These are phyloP conservation scores for Sporothrix dimorphospora DNA, from an alignment of 2,329 filamentous ascomycete genomes.

Conservation along the genomic window DNA sequence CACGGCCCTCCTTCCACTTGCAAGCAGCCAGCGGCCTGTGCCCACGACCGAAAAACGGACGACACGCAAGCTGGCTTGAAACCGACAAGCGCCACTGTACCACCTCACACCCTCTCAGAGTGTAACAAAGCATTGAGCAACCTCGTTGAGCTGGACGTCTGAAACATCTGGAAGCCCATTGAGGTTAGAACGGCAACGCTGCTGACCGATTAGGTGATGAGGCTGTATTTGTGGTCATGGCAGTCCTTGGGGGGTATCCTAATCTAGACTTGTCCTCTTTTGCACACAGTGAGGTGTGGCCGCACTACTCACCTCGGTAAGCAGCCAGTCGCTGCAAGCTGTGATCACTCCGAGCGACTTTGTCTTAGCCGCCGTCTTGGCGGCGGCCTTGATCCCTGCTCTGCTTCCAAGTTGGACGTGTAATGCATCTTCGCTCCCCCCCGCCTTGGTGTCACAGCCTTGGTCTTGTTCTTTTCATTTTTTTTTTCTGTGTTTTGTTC, in stretches of 20 bases:
- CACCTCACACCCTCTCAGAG: neutral
- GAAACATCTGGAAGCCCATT: neutral
- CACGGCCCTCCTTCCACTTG: neutral
- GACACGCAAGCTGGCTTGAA: neutral
- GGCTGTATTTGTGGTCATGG: neutral
- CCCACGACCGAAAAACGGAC: neutral
- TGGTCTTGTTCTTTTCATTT: neutral
- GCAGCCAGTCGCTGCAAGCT: conserved; percentile 12
- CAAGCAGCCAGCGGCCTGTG: neutral
- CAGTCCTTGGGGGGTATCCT: neutral
- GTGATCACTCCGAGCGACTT: neutral
- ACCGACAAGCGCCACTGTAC: conserved; percentile 3
- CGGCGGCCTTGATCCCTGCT: neutral
- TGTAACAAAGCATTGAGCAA: neutral
- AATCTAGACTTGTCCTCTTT: neutral
- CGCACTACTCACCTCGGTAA: conserved; percentile 21
- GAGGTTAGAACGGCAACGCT: neutral
- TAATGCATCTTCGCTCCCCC: neutral
- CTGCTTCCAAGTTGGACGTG: neutral
- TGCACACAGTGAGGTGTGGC: neutral
- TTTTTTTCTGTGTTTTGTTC: neutral
- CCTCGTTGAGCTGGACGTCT: neutral
- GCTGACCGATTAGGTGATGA: neutral
- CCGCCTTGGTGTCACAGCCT: neutral
- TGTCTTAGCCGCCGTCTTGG: neutral